Evolutionary conservation across 2,329 filamentous ascomycete species (phyloP).

Genomic region (Hortaea sp.): DNA sequence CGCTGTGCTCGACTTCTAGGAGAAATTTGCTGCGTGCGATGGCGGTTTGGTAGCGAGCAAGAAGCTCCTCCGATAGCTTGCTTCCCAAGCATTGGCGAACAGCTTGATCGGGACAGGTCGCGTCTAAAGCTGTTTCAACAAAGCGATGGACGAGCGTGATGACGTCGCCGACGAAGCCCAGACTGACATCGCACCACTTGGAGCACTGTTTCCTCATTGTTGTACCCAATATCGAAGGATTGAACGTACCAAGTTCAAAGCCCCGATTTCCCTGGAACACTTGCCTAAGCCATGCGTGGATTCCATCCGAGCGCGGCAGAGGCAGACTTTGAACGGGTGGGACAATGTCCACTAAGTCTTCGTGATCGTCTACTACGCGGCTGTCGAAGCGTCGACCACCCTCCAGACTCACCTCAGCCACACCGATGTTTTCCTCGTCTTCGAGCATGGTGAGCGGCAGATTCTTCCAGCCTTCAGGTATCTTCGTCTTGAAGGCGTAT

Average conservation of each 20-base stretch:
- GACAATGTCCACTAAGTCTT: conserved; percentile 2
- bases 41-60: conserved; percentile 30
- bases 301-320: neutral
- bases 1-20: conserved; percentile 40
- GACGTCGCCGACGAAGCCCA: conserved; percentile 42
- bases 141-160: conserved; percentile 46
- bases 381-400: neutral
- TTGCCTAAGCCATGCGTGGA: conserved; percentile 3
- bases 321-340: neutral
- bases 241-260: conserved; percentile 45
- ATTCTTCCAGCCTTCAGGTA: no score
- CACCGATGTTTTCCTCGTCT: neutral
- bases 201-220: conserved; percentile 45
- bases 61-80: neutral
- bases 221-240: conserved; percentile 30
- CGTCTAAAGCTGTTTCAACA: conserved; percentile 34
- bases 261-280: conserved; percentile 27
- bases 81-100: conserved; percentile 37
- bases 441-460: conserved; percentile 1
- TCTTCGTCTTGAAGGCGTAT: conserved; percentile 11
- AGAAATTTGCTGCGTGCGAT: conserved; percentile 43
- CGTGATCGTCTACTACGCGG: conserved; percentile 3
- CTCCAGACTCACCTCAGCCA: no score
- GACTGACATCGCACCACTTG: conserved; percentile 43
- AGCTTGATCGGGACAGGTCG: conserved; percentile 34